Conservation (phyloP, 78 protist genomes). For the Mastigamoeba balamuthi region DNA sequence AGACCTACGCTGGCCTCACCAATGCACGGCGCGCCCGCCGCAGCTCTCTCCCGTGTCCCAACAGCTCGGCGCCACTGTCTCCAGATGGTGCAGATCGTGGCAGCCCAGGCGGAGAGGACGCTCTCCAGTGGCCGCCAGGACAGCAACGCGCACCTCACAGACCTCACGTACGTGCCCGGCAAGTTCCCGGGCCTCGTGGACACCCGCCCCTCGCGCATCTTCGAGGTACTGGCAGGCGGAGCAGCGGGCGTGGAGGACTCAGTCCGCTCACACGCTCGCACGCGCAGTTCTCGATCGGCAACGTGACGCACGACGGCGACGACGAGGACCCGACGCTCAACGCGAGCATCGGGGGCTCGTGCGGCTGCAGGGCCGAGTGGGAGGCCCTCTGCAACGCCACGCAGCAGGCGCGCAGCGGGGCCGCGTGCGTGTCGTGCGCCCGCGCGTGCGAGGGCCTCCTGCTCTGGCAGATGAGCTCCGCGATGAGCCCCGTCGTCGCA, state of each 20-base stretch:
- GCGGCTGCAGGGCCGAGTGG: not conserved
- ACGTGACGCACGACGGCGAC: no score
- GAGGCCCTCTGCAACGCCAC: not conserved
- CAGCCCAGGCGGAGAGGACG: not conserved
- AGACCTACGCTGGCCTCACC: not conserved
- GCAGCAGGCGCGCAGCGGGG: not conserved
- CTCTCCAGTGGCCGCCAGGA: not conserved
- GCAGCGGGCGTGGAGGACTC: no score
- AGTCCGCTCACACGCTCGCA: no score
- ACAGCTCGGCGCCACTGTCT: no score
- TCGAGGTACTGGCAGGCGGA: not conserved
- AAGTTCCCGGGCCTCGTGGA: not conserved
- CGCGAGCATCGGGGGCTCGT: not conserved
- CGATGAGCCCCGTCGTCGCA: not conserved
- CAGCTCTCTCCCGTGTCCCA: no score
- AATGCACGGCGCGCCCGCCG: not conserved
- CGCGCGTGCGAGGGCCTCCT: not conserved
- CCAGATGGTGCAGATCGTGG: not conserved
- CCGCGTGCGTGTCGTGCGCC: not conserved
- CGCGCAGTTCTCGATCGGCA: no score
- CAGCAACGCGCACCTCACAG: not conserved
- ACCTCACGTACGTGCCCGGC: not conserved
- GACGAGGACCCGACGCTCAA: not conserved
- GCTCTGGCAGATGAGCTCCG: not conserved
- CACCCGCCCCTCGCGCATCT: not conserved